Base-by-base conservation (phyloP, 352 stramenopile species). In the Globisporangium iwayamae region DNA sequence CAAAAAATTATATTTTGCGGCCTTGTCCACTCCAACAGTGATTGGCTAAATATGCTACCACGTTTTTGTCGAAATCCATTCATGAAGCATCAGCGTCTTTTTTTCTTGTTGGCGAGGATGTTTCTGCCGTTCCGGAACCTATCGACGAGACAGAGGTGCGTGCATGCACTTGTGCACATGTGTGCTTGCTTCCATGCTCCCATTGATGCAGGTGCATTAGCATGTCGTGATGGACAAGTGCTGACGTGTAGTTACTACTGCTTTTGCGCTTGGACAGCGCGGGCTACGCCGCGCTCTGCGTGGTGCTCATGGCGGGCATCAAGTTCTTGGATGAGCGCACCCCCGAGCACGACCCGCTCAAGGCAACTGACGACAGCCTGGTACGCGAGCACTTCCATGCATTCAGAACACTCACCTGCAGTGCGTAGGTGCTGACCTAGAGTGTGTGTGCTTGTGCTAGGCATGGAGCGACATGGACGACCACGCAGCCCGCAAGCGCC, bases 311-410 rank as follows among this genome's bases (percentile, higher is more conserved):
- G 13, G 67, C 68, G 25, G 79, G 79, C 16, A 90, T 90, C 70
- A 85, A 88, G 65, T 90, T 81, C 63, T 67, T 92, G 68, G 81
- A 92, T 62, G 72, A 81, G 43, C 76, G 85, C 60, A 84, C 73
- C 68, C 80, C 79, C 5, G 70, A 79, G 50, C 55, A 45, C 18
- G 70, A 85, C 54, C 63, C 71, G 47, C 68, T 69, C 47, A 71
- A 72, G 30, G 61, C 66, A 20, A 69, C 69, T 25, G 62, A 73
- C 36, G 81, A 89, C 57, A 61, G 50, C 53, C 62, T 87, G 70
- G 82, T 91, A 58, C 59, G 36, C 34, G 70, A 73, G 36, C 34
- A 7, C 32, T 45, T 25, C 56, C 4, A 46, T 57, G n/a, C 36
- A 38, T 36, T 20, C 11, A 22, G 14, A 16, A 47, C 22, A 43